Evolutionary conservation across 2,329 filamentous ascomycete genomes (phyloP).

Genomic region (Curvularia lunata): DNA sequence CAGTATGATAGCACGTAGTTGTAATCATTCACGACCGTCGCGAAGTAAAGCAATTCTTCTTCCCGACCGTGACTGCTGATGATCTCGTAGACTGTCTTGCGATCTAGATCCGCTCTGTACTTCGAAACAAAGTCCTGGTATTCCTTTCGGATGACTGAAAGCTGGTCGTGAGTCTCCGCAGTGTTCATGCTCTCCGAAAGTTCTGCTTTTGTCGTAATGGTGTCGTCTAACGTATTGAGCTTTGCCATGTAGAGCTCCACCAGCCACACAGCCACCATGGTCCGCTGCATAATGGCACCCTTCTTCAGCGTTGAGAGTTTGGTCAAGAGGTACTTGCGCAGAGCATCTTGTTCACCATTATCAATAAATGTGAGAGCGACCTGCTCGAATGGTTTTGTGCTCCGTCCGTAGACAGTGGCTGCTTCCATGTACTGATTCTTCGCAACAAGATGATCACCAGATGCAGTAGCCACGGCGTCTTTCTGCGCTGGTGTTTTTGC

Average conservation of each 20-base stretch:
- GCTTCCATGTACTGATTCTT: slow-evolving; percentile 86
- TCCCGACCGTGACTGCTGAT: slow-evolving; percentile 95
- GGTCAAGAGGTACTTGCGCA: slow-evolving; percentile 86
- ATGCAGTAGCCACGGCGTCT: slow-evolving; percentile 89
- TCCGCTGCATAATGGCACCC: slow-evolving; percentile 84
- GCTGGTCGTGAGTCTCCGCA: slow-evolving; percentile 72
- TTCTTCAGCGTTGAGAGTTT: slow-evolving; percentile 85
- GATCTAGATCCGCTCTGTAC: slow-evolving; percentile 86
- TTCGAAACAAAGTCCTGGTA: slow-evolving; percentile 87
- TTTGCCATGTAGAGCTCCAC: slow-evolving; percentile 98
- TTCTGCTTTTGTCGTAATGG: slow-evolving; percentile 87
- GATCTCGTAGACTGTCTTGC: slow-evolving; percentile 91
- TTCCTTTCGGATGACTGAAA: slow-evolving; percentile 74
- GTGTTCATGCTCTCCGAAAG: slow-evolving; percentile 74
- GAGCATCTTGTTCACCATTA: slow-evolving; percentile 84
- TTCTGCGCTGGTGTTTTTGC: slow-evolving; percentile 81
- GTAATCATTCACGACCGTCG: slow-evolving; percentile 86
- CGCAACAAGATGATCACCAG: slow-evolving; percentile 83
- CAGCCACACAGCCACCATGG: slow-evolving; percentile 95
- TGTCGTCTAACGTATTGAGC: slow-evolving; percentile 91
- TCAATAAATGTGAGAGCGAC: slow-evolving; percentile 92
- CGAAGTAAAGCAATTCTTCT: slow-evolving; percentile 89
- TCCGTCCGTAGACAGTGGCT: slow-evolving; percentile 88
- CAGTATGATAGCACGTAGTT: slow-evolving; percentile 96
- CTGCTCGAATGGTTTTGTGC: slow-evolving; percentile 96